phyloP scores from a whole-genome alignment of 108 stramenopile genomes.

The Fragilaria crotonensis region DNA sequence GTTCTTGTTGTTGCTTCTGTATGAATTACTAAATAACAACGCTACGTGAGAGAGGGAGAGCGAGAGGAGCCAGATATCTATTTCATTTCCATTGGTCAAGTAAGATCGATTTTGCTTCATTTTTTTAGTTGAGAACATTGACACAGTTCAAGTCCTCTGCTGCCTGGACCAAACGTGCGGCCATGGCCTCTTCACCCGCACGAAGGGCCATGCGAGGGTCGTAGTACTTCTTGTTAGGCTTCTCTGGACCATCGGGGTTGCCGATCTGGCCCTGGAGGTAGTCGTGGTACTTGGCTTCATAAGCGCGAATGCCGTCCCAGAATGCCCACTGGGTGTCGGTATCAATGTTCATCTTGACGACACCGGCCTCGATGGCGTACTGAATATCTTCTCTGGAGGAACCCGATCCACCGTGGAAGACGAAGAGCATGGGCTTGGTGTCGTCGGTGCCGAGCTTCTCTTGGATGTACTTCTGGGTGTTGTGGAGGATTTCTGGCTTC shows the following conservation, averaged over 20 bases:
- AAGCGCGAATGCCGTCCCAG: conserved; percentile 88
- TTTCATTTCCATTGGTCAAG: too few species aligned
- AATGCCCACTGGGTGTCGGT: conserved; percentile 97
- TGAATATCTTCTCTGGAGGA: conserved; percentile 87
- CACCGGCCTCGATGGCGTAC: conserved; percentile 85
- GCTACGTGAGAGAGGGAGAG: too few species aligned
- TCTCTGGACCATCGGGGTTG: conserved; percentile 92
- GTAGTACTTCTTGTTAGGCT: conserved; percentile 99
- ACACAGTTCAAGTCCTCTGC: conserved; percentile 88
- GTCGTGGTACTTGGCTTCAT: conserved; percentile 88
- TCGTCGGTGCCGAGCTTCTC: conserved; percentile 88
- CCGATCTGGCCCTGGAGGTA: conserved; percentile 95
- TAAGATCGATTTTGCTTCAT: too few species aligned
- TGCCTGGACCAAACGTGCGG: conserved; percentile 80
- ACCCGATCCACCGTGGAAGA: conserved; percentile 97
- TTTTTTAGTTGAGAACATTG: too few species aligned
- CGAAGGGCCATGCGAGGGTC: conserved; percentile 84
- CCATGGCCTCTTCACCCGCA: conserved; percentile 90
- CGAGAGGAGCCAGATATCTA: too few species aligned
- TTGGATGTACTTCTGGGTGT: conserved; percentile 84
- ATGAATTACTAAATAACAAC: too few species aligned
- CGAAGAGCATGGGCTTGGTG: conserved; percentile 90
- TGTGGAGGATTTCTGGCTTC: conserved; percentile 87
- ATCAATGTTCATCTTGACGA: conserved; percentile 99
- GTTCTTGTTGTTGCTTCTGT: too few species aligned